A percentile compares a stretch with the other conserved stretches of the same genome.
Evolutionary conservation across 306 rosid species (phyloP).

Genomic region (Phaseolus lunatus): DNA sequence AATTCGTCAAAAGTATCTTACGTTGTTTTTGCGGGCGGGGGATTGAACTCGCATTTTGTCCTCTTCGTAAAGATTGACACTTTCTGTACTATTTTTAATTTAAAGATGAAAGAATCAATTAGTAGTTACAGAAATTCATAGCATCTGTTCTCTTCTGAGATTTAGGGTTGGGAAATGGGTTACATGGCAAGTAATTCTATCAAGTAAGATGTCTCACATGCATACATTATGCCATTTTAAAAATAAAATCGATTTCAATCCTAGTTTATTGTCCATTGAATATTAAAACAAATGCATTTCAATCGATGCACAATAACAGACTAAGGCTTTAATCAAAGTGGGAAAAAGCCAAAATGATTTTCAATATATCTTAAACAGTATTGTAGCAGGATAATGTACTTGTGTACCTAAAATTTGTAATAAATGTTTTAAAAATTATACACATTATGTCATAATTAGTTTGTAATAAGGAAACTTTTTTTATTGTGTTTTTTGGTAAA

Average conservation of each 20-base stretch:
- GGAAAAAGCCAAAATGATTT: too few species aligned
- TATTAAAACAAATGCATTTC: not conserved
- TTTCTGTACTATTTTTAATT: conserved; percentile 43
- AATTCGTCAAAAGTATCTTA: conserved; percentile 16
- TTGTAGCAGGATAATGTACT: too few species aligned
- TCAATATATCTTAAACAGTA: too few species aligned
- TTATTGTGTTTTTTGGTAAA: too few species aligned
- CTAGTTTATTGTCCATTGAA: not conserved
- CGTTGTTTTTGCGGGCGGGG: not conserved
- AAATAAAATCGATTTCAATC: not conserved
- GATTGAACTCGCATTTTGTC: not conserved
- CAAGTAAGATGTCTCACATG: not conserved
- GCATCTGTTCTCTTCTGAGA: not conserved
- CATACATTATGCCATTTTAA: not conserved
- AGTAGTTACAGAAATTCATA: not conserved
- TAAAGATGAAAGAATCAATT: conserved; percentile 45
- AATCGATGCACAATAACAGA: not conserved
- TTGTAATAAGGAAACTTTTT: too few species aligned
- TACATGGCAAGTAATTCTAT: not conserved
- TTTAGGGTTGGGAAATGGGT: not conserved
- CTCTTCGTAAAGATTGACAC: conserved; percentile 9
- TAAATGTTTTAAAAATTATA: too few species aligned
- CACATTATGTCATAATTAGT: too few species aligned
- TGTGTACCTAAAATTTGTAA: too few species aligned
- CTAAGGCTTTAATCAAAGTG: too few species aligned